Conservation (phyloP, 2,329 filamentous ascomycete species). For the Venturiaceae sp. region DNA sequence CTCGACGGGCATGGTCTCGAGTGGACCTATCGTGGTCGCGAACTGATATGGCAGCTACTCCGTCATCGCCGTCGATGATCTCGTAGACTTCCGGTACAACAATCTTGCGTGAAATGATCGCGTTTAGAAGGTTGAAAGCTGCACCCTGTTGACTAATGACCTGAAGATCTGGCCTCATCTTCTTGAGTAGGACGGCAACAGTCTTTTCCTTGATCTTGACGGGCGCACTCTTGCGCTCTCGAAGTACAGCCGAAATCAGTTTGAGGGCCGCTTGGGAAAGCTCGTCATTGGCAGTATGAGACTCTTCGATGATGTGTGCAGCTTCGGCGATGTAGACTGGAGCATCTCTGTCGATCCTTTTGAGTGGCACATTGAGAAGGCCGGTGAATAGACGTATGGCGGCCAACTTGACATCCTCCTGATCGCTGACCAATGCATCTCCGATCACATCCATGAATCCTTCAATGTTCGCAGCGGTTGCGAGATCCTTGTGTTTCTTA, state of each 20-base stretch:
- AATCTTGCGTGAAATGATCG: conserved; percentile 75
- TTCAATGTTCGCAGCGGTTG: conserved; percentile 67
- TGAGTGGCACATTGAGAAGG: conserved; percentile 74
- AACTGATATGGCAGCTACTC: conserved; percentile 86
- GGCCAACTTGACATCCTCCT: conserved; percentile 89
- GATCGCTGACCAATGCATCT: conserved; percentile 71
- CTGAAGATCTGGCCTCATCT: conserved; percentile 79
- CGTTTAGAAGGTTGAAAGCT: conserved; percentile 87
- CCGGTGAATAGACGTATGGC: conserved; percentile 77
- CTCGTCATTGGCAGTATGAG: conserved; percentile 71
- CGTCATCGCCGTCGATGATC: conserved; percentile 78
- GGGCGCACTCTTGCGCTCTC: conserved; percentile 66
- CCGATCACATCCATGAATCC: conserved; percentile 86
- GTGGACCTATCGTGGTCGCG: conserved; percentile 88
- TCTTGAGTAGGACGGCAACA: conserved; percentile 71
- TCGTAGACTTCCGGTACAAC: conserved; percentile 87
- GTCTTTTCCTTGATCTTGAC: conserved; percentile 71
- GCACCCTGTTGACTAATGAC: conserved; percentile 87
- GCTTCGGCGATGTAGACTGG: conserved; percentile 80
- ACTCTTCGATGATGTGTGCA: conserved; percentile 66
- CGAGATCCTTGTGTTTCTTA: conserved; percentile 72
- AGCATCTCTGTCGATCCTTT: conserved; percentile 57
- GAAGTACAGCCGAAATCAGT: conserved; percentile 72
- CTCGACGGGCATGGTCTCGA: conserved; percentile 75
- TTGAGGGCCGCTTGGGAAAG: conserved; percentile 83